Evolutionary conservation across 78 protist genomes (phyloP), one percentile per base, ranked within the genome.

Genomic region (Diacronema lutheri): DNA sequence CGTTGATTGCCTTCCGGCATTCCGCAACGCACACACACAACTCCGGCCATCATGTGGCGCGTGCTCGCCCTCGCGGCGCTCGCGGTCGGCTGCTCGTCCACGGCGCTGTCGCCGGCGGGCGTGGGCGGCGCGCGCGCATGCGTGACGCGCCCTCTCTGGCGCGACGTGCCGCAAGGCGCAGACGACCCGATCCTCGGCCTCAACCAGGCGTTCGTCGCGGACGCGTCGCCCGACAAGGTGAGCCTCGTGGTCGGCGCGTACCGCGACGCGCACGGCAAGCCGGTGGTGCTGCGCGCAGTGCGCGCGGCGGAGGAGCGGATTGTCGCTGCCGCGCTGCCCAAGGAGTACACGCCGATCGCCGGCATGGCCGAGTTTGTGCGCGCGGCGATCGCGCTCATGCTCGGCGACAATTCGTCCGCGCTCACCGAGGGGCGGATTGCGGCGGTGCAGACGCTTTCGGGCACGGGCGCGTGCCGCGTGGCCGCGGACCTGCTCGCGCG

Each of bases 401-500:
- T 90, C 82, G 97, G 97, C 16, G 76, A 77, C 25, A 62, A 85
- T 14, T 46, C 44, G 64, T 72, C 71, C 55, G 81, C 91, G 5
- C 72, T 79, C 4, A 4, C 0, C 37, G 55, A 65, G 57, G 21
- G 35, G 23, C 78, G 92, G 33, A 26, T 86, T 10, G 94, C 88
- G 31, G 56, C 95, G n/a, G 73, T 86, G 35, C 99, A 98, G 87
- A 38, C 97, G 1, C 84, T 98, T 50, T 93, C 98, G 0, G 99
- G 99, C 79, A 97, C 98, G 14, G 99, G 99, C 65, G 93, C 98
- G 0, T 89, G 96, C 31, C 90, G 97, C 68, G n/a, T 96, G 12
- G 95, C 86, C 31, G 92, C 87, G 12, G 93, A 87, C 25, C 96
- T 98, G 71, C 57, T 95, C 46, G 60, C 58, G 10, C 60, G 79